phyloP scores from a whole-genome alignment of 2,329 filamentous ascomycete species.

The Colletotrichum sp. region DNA sequence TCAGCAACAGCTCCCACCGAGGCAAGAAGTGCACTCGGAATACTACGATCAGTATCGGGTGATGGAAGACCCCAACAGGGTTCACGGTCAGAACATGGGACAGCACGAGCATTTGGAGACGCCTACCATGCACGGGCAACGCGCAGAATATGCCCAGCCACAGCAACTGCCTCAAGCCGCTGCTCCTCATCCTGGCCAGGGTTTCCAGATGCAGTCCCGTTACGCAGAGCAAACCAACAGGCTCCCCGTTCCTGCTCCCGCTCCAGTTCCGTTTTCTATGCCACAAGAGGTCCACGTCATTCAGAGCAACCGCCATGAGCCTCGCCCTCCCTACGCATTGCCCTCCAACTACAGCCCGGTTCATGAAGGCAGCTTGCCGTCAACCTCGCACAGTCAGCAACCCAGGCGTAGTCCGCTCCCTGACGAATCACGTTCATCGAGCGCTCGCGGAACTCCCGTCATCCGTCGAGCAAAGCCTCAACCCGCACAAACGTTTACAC shows the following conservation, averaged over 20 bases:
- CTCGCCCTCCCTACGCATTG: background rate
- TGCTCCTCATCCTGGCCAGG: background rate
- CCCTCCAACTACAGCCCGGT: constrained; percentile 9
- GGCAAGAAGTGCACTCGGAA: background rate
- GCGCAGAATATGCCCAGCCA: background rate
- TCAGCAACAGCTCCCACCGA: background rate
- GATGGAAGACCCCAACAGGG: background rate
- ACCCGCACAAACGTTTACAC: constrained; percentile 11
- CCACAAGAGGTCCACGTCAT: constrained; percentile 12
- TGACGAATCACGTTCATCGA: constrained; percentile 9
- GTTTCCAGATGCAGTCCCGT: constrained; percentile 4
- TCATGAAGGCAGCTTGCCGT: constrained; percentile 6
- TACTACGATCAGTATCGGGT: constrained; percentile 14
- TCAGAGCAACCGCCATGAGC: constrained; percentile 8
- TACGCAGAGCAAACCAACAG: constrained; percentile 2
- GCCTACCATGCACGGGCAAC: background rate
- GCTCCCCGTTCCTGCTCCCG: background rate
- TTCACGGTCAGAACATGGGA: background rate
- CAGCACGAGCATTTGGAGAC: background rate
- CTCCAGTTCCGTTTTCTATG: background rate
- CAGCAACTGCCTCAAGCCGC: background rate
- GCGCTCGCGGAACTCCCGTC: constrained; percentile 8
- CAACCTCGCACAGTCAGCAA: background rate
- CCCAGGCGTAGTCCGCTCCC: constrained; percentile 12
- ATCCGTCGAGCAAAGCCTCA: constrained; percentile 10